phyloP scores from a whole-genome alignment of 2,329 filamentous ascomycete species.

The Lasiodiplodia sp. region DNA sequence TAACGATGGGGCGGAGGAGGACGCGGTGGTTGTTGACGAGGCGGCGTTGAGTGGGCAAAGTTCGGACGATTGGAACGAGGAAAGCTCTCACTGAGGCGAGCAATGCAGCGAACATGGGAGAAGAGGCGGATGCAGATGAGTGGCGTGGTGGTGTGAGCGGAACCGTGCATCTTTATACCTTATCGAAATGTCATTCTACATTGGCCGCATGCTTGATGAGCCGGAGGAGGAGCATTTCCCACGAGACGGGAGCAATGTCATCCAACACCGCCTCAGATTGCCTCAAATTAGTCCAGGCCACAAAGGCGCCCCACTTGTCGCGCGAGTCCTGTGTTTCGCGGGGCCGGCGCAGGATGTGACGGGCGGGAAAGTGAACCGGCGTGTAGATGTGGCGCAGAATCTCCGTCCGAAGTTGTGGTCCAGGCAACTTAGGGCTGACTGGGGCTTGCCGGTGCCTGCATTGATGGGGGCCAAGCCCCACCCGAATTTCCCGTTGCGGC shows the following conservation, averaged over 20 bases:
- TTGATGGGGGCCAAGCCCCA: slow-evolving; percentile 2
- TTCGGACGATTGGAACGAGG: neutral
- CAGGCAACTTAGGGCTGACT: neutral
- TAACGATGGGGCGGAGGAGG: neutral
- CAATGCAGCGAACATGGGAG: neutral
- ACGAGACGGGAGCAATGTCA: neutral
- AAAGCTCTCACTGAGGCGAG: neutral
- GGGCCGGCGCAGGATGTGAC: neutral
- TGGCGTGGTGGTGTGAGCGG: neutral
- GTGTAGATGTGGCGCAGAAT: neutral
- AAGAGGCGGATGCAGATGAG: neutral
- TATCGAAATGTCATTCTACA: neutral
- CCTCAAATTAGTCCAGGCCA: neutral
- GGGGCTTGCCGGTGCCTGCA: neutral
- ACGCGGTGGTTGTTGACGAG: neutral
- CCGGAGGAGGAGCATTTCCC: neutral
- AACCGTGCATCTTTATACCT: neutral
- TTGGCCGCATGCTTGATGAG: neutral
- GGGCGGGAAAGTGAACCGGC: neutral
- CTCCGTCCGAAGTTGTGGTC: neutral
- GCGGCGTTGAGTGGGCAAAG: neutral
- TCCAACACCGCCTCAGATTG: neutral
- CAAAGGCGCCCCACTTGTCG: neutral
- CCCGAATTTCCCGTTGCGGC: neutral
- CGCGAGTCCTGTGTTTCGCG: neutral